These are phyloP conservation scores for Margaritispora aquatica DNA, from an alignment of 495 filamentous ascomycete species.

Conservation along the genomic window DNA sequence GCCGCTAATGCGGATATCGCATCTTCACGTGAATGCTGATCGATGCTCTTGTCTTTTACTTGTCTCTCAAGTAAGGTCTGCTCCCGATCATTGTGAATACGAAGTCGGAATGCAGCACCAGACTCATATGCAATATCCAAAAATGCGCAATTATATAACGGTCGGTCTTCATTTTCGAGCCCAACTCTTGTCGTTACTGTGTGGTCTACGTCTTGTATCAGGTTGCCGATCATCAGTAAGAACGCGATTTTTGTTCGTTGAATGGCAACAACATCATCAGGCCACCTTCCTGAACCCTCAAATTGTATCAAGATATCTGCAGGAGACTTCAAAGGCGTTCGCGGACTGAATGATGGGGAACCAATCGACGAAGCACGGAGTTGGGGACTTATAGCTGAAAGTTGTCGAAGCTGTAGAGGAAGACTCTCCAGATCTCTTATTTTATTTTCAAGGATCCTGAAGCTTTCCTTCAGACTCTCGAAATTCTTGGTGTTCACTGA, in stretches of 20 bases:
- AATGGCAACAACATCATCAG: constrained; percentile 81
- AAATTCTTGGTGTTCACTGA: constrained; percentile 38
- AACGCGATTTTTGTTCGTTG: constrained; percentile 93
- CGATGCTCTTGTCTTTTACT: constrained; percentile 63
- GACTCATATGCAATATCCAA: constrained; percentile 71
- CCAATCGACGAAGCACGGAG: constrained; percentile 67
- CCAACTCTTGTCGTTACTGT: constrained; percentile 58
- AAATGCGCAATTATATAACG: constrained; percentile 70
- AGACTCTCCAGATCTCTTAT: constrained; percentile 69
- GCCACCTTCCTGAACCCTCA: constrained; percentile 90
- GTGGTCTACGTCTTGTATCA: constrained; percentile 47
- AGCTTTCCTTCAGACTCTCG: constrained; percentile 45
- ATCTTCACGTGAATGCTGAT: constrained; percentile 56
- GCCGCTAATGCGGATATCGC: constrained; percentile 58
- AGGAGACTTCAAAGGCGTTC: constrained; percentile 33
- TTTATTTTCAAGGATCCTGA: constrained; percentile 64
- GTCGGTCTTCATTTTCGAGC: constrained; percentile 64
- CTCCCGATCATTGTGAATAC: constrained; percentile 80
- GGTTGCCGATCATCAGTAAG: constrained; percentile 70
- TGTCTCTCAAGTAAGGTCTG: constrained; percentile 70
- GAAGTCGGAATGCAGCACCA: constrained; percentile 60
- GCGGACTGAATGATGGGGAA: constrained; percentile 31
- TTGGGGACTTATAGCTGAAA: constrained; percentile 63
- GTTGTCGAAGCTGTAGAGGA: constrained; percentile 71
- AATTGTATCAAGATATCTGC: constrained; percentile 79